Base-by-base conservation (phyloP, 805 yeast species). In the Saccharomycopsis sp. region DNA sequence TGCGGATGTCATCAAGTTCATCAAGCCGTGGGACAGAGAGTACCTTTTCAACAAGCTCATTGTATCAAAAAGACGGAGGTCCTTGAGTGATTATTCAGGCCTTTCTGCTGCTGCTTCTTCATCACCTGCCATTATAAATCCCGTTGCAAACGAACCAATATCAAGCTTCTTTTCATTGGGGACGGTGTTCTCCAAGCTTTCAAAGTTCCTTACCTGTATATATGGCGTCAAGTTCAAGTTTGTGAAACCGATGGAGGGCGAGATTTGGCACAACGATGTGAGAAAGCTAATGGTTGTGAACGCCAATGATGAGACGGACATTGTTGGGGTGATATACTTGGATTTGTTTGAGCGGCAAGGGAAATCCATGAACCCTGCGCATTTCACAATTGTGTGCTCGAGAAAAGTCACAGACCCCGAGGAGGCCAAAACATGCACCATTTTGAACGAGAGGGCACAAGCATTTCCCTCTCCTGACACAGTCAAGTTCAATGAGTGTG, bases 311-410 rank as follows among this genome's bases (percentile, higher is more conserved):
- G 60, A 62, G 1, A 71, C 73, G 13, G 81, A 77, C 0, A 55
- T 77, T 20, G 68, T 83, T 31, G 98, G 97, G 2, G 73, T 80
- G 36, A 75, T 92, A 19, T 92, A 92, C 56, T 73, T 94, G 51
- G 98, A 92, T 57, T 66, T 92, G 39, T 84, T 89, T 65, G 80
- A 81, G 48, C 69, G 95, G 40, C 68, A 67, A 6, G 80, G 80
- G 10, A 83, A 83, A 58, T 74, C 82, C 1, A 77, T 85, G 1
- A 77, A 80, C 44, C 96, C 98, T 1, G 94, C 97, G 0, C 98
- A 92, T 61, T 92, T 85, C 61, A 92, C 97, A 0, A 84, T 92
- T 5, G 86, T 92, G 48, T 92, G 97, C 53, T 84, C 95, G n/a
- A 71, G 97, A 50, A 74, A 76, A 53, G 71, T 86, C 12, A 67